Evolutionary conservation across 1,284 basidiomycete species (phyloP).

Genomic region (Moesziomyces antarcticus): DNA sequence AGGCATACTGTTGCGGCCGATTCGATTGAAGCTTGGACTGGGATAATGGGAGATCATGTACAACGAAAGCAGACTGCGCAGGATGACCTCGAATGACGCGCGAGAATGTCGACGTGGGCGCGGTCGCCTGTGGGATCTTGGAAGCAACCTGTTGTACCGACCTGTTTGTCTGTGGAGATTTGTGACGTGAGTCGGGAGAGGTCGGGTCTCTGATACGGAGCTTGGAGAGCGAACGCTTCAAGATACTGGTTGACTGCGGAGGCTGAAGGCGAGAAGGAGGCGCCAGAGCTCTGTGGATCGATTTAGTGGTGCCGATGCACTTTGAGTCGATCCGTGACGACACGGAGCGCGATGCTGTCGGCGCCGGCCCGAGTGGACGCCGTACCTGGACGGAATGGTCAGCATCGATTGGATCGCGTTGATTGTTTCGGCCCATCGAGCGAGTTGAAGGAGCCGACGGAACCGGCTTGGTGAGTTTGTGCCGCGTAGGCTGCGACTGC

Average conservation of each 20-base stretch:
- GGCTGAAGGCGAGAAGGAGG: background rate
- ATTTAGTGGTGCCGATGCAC: background rate
- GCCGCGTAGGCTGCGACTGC: slow-evolving; percentile 22
- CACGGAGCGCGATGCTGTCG: slow-evolving; percentile 7
- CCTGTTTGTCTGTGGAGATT: slow-evolving; percentile 3
- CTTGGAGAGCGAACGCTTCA: slow-evolving; percentile 37
- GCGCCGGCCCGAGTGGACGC: background rate
- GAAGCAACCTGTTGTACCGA: slow-evolving; percentile 5
- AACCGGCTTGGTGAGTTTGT: slow-evolving; percentile 1
- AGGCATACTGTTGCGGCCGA: background rate
- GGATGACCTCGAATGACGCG: slow-evolving; percentile 9
- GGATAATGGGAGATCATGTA: slow-evolving; percentile 1
- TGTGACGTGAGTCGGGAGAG: slow-evolving; percentile 12
- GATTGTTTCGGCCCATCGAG: background rate
- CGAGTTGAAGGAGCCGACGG: slow-evolving; percentile 3
- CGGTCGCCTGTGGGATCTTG: slow-evolving; percentile 30
- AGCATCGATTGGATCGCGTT: background rate
- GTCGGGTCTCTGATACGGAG: slow-evolving; percentile 24
- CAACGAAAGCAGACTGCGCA: slow-evolving; percentile 15
- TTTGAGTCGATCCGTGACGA: slow-evolving; percentile 20
- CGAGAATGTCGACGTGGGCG: slow-evolving; percentile 4
- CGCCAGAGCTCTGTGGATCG: slow-evolving; percentile 5
- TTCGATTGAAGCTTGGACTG: slow-evolving; percentile 1
- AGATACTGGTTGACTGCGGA: slow-evolving; percentile 9
- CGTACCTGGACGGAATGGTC: background rate